Evolutionary conservation across 2,329 filamentous ascomycete genomes (phyloP), one percentile per base, ranked within the genome.

Genomic region (Cladosporium austrohemisphaericum): DNA sequence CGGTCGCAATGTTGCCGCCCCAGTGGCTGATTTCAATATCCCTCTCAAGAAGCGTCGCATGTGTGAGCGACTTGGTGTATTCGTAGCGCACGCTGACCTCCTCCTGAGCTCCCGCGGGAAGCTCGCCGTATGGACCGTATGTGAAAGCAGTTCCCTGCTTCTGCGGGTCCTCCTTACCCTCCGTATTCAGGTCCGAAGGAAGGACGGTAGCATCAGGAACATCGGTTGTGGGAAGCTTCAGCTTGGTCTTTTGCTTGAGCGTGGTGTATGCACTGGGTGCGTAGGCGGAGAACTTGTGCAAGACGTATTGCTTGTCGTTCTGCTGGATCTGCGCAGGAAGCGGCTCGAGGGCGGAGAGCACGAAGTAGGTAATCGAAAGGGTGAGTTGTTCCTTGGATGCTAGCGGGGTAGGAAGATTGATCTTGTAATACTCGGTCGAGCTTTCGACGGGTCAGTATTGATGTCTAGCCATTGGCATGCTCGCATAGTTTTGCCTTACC

Each of bases 21-120:
- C 93, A 98, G 71, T 97, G 93, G 66, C 88, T 95, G 60, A 98
- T 85, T 69, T 98, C 93, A 55, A 98, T 75, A 63, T 97, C 91
- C 52, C 93, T 85, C 71, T 97, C 88, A 52, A 98, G 76, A 13
- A 81, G 75, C 26, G 83, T 82, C 43, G 89, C 81, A 64, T 93
- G 88, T 35, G 84, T 85, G 50, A 98, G 76, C 10, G 93, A 92
- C 71, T 92, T 94, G 56, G 88, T 96, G 73, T 93, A 96, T 69
- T 98, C 91, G 71, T 95, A 97, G 54, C 93, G 87, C 46, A 96
- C 84, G 57, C 78, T 81, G 52, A 89, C 83, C 14, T 84, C 83
- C 62, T 88, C 80, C 38, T 75, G 66, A 8, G 86, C 86, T 46
- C 88, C 88, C 5, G 90, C 87, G n/a, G 86, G 81, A 52, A 91